Percentiles rank a stretch among this genome's conserved stretches.
phyloP scores from a whole-genome alignment of 805 yeast genomes.

The Candida mattraensis region DNA sequence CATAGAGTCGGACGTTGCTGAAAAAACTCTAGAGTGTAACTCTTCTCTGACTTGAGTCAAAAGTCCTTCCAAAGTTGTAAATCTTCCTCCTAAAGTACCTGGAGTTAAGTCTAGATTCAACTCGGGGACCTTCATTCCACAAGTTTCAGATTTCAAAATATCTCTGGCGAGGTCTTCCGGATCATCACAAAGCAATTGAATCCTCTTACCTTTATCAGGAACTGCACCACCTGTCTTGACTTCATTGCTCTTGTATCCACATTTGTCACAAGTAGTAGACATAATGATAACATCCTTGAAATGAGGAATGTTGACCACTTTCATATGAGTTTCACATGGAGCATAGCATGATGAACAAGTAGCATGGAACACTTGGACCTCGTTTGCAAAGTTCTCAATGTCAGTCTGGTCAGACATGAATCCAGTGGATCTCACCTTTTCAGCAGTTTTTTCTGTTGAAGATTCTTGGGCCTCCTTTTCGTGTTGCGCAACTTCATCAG shows the following conservation, averaged over 20 bases:
- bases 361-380: constrained; percentile 90
- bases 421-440: constrained; percentile 44
- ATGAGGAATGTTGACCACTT: constrained; percentile 93
- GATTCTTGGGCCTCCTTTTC: constrained; percentile 37
- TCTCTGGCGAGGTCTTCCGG: constrained; percentile 94
- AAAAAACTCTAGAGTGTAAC: constrained; percentile 78
- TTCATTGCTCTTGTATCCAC: constrained; percentile 96
- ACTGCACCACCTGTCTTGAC: constrained; percentile 98
- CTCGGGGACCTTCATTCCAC: constrained; percentile 85
- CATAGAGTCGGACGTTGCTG: constrained; percentile 91
- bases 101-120: constrained; percentile 86
- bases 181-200: constrained; percentile 75
- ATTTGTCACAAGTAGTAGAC: constrained; percentile 89
- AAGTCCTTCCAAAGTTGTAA: constrained; percentile 95
- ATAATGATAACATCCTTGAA: constrained; percentile 95
- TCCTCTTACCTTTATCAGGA: constrained; percentile 78
- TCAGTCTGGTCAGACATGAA: constrained; percentile 71
- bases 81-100: constrained; percentile 97
- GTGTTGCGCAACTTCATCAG: constrained; percentile 59
- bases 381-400: constrained; percentile 82
- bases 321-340: constrained; percentile 92
- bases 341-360: constrained; percentile 88
- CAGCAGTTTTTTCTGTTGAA: constrained; percentile 32
- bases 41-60: constrained; percentile 88
- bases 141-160: constrained; percentile 90